These are phyloP conservation scores for Casuarina glauca DNA, from an alignment of 306 rosid species.

Conservation along the genomic window DNA sequence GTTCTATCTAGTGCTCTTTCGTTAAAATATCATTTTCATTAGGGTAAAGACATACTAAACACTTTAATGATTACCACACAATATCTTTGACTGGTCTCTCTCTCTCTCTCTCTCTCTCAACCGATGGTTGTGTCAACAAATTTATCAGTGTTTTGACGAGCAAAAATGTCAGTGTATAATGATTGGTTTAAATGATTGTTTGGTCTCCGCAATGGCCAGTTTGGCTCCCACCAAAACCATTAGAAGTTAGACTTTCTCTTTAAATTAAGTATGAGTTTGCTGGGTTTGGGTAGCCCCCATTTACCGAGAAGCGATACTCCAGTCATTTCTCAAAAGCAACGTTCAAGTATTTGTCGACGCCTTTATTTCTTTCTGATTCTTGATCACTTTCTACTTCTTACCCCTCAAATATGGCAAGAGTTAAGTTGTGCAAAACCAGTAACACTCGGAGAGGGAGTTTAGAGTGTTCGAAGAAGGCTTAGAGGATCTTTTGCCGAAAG, in stretches of 20 bases:
- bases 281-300: too few relatives aligned
- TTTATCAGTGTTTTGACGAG: too few relatives aligned
- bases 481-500: constrained; percentile 62
- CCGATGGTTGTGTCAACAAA: not conserved
- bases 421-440: constrained; percentile 50
- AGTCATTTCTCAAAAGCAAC: not conserved
- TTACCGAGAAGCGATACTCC: too few relatives aligned
- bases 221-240: not conserved
- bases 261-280: too few relatives aligned
- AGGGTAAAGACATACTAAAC: constrained; percentile 54
- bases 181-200: too few relatives aligned
- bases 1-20: constrained; percentile 54
- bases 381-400: constrained; percentile 45
- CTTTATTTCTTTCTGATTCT: not conserved
- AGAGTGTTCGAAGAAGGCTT: not conserved
- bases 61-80: constrained; percentile 78
- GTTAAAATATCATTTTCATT: constrained; percentile 93
- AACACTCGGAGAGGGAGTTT: constrained; percentile 11
- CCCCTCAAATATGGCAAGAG: constrained; percentile 45
- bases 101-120: constrained; percentile 24
- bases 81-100: constrained; percentile 78
- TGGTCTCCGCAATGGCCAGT: not conserved
- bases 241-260: too few relatives aligned
- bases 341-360: not conserved
- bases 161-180: too few relatives aligned